Conservation (phyloP, 2,329 filamentous ascomycete species). For the Lachnellula willkommii region DNA sequence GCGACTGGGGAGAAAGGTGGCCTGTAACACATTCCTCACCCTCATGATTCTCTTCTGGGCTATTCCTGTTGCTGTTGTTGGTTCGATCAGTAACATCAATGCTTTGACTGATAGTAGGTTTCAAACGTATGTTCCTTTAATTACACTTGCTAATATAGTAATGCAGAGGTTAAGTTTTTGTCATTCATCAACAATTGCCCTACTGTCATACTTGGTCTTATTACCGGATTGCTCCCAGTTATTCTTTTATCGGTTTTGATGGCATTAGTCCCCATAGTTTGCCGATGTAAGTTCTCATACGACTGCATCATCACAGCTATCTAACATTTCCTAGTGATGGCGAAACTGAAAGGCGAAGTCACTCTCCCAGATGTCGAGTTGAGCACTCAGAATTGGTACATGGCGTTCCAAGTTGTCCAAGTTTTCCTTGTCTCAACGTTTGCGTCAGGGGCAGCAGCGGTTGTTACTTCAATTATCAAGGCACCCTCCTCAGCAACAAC, state of each 20-base stretch:
- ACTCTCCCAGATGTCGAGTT: conserved; percentile 76
- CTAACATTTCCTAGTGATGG: conserved; percentile 52
- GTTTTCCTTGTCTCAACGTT: conserved; percentile 86
- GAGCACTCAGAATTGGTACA: conserved; percentile 85
- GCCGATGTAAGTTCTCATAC: conserved; percentile 54
- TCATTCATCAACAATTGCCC: conserved; percentile 71
- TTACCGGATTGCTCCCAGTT: conserved; percentile 78
- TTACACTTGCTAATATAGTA: conserved; percentile 5
- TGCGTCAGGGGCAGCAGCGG: conserved; percentile 71
- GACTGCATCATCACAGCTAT: too few species aligned
- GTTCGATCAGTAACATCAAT: conserved; percentile 77
- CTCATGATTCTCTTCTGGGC: conserved; percentile 84
- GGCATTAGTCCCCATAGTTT: conserved; percentile 75
- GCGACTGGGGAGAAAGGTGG: conserved; percentile 62
- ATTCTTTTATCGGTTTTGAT: conserved; percentile 76
- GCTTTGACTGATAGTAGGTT: conserved; percentile 49
- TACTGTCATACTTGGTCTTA: conserved; percentile 62
- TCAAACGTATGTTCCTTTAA: not conserved
- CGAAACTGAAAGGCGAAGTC: conserved; percentile 72
- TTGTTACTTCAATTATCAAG: conserved; percentile 56
- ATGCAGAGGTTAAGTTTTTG: conserved; percentile 55
- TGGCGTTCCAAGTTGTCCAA: conserved; percentile 83
- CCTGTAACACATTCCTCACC: conserved; percentile 63
- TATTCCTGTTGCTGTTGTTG: conserved; percentile 69
- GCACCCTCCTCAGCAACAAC: conserved; percentile 57